Evolutionary conservation across 768 basidiomycete genomes (phyloP).

Genomic region (Pisolithus microcarpus): DNA sequence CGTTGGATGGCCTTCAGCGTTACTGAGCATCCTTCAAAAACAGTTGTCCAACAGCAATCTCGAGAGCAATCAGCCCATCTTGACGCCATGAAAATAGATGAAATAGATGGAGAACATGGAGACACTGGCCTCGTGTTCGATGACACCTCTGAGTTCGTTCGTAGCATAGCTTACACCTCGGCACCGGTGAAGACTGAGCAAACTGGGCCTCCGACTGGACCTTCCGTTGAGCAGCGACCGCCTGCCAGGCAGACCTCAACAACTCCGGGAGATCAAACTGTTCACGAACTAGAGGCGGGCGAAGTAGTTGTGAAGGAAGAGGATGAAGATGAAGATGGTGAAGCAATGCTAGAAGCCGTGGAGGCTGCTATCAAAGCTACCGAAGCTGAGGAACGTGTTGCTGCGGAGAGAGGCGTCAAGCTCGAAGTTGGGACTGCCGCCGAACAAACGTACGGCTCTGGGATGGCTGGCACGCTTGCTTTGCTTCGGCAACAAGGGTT

Average conservation of each 20-base stretch:
- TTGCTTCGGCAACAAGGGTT: conserved; percentile 92
- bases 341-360: conserved; percentile 72
- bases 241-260: conserved; percentile 50
- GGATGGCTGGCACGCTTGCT: conserved; percentile 83
- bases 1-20: too few relatives aligned
- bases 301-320: conserved; percentile 77
- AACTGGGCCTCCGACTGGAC: conserved; percentile 26
- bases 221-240: conserved; percentile 30
- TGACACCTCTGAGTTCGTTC: conserved; percentile 95
- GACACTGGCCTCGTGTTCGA: conserved; percentile 73
- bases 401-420: conserved; percentile 26
- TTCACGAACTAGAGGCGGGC: conserved; percentile 77
- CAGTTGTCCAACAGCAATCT: conserved; percentile 60
- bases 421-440: conserved; percentile 52
- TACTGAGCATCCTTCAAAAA: conserved; percentile 2
- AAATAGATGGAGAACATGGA: conserved; percentile 33
- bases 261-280: conserved; percentile 49
- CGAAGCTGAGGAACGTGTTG: conserved; percentile 46
- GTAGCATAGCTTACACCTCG: conserved; percentile 68
- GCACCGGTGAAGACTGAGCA: conserved; percentile 45
- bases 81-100: conserved; percentile 40
- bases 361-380: conserved; percentile 60
- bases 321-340: conserved; percentile 56
- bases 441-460: conserved; percentile 75
- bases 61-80: conserved; percentile 40